Conservation (phyloP, 768 basidiomycete species). For the Dacryopinax primogenitus region DNA sequence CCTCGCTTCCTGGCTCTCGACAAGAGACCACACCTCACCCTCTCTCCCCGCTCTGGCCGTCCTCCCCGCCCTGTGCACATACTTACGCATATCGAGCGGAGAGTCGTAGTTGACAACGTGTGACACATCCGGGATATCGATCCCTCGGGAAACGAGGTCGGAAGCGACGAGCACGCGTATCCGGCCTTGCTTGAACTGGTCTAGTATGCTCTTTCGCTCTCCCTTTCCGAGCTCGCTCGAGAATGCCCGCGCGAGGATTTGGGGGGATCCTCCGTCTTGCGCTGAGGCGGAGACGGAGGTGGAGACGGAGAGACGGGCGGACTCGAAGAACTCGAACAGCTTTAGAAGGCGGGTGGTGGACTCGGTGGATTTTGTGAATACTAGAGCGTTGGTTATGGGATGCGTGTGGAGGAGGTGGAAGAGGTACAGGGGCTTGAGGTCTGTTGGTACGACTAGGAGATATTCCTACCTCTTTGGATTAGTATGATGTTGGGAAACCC, state of each 20-base stretch:
- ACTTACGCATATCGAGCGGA: constrained; percentile 95
- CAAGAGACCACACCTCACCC: constrained; percentile 87
- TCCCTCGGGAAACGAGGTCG: constrained; percentile 88
- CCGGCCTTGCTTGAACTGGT: constrained; percentile 65
- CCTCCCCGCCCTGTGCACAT: constrained; percentile 91
- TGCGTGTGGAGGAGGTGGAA: constrained; percentile 66
- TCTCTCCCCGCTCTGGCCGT: constrained; percentile 84
- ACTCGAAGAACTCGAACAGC: constrained; percentile 71
- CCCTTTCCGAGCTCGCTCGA: constrained; percentile 67
- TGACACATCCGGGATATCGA: constrained; percentile 82
- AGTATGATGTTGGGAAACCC: constrained; percentile 2
- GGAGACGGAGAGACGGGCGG: constrained; percentile 27
- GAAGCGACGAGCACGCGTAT: constrained; percentile 93
- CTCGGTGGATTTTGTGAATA: constrained; percentile 96
- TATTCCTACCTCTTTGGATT: constrained; percentile 46
- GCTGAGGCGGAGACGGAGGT: constrained; percentile 18
- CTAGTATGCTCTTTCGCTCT: constrained; percentile 66
- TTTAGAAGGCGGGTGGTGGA: constrained; percentile 70
- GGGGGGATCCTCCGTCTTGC: constrained; percentile 12
- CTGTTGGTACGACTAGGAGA: constrained; percentile 66
- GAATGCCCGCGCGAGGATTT: constrained; percentile 49
- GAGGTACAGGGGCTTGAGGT: constrained; percentile 76
- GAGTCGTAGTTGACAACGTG: constrained; percentile 94
- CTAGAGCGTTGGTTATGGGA: constrained; percentile 54
- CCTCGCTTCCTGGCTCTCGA: constrained; percentile 81